Conservation (phyloP, 768 basidiomycete species). For the Trametes sanguinea region DNA sequence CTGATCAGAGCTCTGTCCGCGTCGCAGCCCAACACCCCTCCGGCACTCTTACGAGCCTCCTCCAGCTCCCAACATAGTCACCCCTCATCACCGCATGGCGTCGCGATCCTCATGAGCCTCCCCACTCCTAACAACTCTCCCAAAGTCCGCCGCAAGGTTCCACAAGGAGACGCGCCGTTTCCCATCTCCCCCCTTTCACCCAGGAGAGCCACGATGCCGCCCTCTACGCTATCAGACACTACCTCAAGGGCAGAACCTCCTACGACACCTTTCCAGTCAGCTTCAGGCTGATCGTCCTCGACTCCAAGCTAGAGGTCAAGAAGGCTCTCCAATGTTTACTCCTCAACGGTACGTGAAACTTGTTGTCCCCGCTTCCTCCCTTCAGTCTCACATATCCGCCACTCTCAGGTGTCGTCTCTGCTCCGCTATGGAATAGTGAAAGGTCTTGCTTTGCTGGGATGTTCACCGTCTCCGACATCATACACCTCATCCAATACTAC, state of each 20-base stretch:
- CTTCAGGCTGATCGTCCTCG: constrained; percentile 94
- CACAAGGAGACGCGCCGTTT: constrained; percentile 55
- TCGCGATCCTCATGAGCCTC: constrained; percentile 42
- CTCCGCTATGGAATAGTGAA: constrained; percentile 97
- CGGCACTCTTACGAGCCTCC: not conserved
- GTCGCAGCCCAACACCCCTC: not conserved
- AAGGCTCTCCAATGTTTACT: constrained; percentile 89
- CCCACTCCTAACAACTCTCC: constrained; percentile 46
- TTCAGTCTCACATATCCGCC: constrained; percentile 17
- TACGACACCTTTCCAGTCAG: constrained; percentile 98
- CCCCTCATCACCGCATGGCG: constrained; percentile 23
- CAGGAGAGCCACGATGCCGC: constrained; percentile 71
- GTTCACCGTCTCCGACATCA: constrained; percentile 99
- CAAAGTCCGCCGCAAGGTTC: constrained; percentile 58
- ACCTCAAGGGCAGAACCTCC: constrained; percentile 81
- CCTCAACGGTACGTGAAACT: constrained; percentile 66
- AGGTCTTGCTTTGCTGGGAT: constrained; percentile 93
- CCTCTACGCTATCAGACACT: constrained; percentile 68
- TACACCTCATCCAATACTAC: constrained; percentile 98
- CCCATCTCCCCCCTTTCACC: constrained; percentile 56
- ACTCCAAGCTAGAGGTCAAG: constrained; percentile 94
- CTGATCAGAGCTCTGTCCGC: not conserved
- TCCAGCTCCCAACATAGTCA: not conserved
- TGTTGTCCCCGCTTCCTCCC: too few species aligned
- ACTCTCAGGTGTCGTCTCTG: constrained; percentile 86